Conservation (phyloP, 805 yeast species). For the Debaryomyces tyrocola region DNA sequence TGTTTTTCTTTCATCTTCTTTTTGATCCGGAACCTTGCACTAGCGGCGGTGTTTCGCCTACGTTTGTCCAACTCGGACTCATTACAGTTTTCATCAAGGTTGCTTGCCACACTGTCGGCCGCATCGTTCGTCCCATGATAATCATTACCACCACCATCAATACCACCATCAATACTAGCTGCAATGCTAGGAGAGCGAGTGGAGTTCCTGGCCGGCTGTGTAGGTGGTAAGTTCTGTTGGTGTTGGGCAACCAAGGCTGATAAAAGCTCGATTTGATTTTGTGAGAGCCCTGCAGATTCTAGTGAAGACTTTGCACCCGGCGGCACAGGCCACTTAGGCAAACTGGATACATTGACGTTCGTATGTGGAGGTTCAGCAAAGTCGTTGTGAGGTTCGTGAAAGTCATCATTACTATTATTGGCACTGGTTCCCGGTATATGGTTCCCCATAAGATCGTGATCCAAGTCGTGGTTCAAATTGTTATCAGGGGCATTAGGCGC, state of each 20-base stretch:
- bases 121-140: background rate
- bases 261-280: conserved; percentile 69
- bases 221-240: conserved; percentile 26
- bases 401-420: conserved; percentile 6
- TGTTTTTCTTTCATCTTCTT: conserved; percentile 60
- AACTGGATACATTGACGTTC: conserved; percentile 33
- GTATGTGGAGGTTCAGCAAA: too few relatives aligned
- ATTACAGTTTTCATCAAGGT: background rate
- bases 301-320: conserved; percentile 68
- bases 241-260: conserved; percentile 75
- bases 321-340: conserved; percentile 70
- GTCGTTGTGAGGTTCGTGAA: conserved; percentile 1
- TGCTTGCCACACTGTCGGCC: background rate
- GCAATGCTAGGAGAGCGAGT: background rate
- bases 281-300: conserved; percentile 63
- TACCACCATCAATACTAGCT: background rate
- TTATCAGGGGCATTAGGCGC: background rate
- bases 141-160: background rate
- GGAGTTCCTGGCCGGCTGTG: background rate
- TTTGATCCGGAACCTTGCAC: conserved; percentile 63
- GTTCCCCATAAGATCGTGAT: conserved; percentile 9
- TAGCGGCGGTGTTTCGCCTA: conserved; percentile 62
- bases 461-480: background rate
- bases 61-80: conserved; percentile 46
- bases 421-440: background rate